These are phyloP conservation scores for Phalaenopsis hybrid DNA, from an alignment of 116 monocot species.

Conservation along the genomic window DNA sequence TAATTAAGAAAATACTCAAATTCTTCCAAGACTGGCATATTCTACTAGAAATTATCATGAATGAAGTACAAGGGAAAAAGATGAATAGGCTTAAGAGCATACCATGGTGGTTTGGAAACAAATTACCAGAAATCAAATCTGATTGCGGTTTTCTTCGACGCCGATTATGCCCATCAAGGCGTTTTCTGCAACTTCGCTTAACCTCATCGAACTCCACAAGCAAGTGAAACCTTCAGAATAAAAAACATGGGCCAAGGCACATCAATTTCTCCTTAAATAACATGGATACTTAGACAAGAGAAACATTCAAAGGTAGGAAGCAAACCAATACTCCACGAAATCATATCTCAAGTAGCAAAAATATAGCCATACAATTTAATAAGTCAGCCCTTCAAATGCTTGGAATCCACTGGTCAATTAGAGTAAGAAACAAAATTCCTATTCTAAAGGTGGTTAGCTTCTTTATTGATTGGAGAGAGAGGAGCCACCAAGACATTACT, in stretches of 20 bases:
- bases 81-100: not conserved
- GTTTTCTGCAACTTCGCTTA: slow-evolving; percentile 87
- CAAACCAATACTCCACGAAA: not conserved
- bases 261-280: not conserved
- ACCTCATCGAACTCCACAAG: slow-evolving; percentile 87
- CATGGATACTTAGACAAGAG: not conserved
- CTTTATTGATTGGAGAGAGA: not conserved
- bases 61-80: not conserved
- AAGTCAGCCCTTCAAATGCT: not conserved
- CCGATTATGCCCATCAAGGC: slow-evolving; percentile 87
- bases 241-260: not conserved
- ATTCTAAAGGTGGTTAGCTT: not conserved
- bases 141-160: slow-evolving; percentile 80
- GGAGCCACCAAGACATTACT: no score
- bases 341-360: not conserved
- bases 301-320: not conserved
- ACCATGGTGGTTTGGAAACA: slow-evolving; percentile 48
- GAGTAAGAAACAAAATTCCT: not conserved
- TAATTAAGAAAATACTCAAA: not conserved
- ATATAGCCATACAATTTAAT: not conserved
- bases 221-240: slow-evolving; percentile 56
- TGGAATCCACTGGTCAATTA: not conserved
- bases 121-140: slow-evolving; percentile 29
- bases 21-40: not conserved
- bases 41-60: not conserved